Evolutionary conservation across 345 rosid genomes (phyloP).

Genomic region (Anastatica hierochuntica): DNA sequence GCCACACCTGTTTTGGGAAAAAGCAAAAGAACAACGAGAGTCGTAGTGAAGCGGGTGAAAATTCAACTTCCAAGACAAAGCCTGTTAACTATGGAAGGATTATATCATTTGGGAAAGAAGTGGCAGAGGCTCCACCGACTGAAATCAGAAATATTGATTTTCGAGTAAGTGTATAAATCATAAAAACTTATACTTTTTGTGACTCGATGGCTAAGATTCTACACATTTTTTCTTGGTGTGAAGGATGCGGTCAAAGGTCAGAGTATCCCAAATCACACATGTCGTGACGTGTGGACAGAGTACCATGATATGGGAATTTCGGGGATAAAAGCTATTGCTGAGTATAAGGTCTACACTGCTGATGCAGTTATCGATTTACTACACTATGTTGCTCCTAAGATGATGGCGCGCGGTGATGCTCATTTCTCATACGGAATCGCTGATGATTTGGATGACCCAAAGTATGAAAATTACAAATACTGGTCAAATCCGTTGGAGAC

Average conservation of each 20-base stretch:
- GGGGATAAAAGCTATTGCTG: constrained; percentile 76
- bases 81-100: constrained; percentile 68
- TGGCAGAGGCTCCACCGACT: constrained; percentile 56
- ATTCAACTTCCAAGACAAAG: constrained; percentile 28
- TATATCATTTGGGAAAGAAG: constrained; percentile 76
- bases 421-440: constrained; percentile 95
- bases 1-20: constrained; percentile 32
- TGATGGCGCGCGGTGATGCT: constrained; percentile 79
- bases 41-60: constrained; percentile 23
- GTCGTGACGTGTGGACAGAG: constrained; percentile 87
- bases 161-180: constrained; percentile 43
- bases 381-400: constrained; percentile 79
- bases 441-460: constrained; percentile 80
- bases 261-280: constrained; percentile 54
- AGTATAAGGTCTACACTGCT: constrained; percentile 72
- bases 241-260: constrained; percentile 79
- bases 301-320: constrained; percentile 86
- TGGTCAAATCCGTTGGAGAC: constrained; percentile 98
- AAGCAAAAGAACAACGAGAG: constrained; percentile 39
- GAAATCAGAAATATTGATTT: constrained; percentile 69
- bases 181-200: not conserved
- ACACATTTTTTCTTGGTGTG: constrained; percentile 17
- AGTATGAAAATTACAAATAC: constrained; percentile 64
- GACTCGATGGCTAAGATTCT: not conserved
- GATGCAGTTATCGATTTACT: constrained; percentile 61